Evolutionary conservation across 1,284 basidiomycete genomes (phyloP), one percentile per base, ranked within the genome.

Genomic region (Malassezia slooffiae): DNA sequence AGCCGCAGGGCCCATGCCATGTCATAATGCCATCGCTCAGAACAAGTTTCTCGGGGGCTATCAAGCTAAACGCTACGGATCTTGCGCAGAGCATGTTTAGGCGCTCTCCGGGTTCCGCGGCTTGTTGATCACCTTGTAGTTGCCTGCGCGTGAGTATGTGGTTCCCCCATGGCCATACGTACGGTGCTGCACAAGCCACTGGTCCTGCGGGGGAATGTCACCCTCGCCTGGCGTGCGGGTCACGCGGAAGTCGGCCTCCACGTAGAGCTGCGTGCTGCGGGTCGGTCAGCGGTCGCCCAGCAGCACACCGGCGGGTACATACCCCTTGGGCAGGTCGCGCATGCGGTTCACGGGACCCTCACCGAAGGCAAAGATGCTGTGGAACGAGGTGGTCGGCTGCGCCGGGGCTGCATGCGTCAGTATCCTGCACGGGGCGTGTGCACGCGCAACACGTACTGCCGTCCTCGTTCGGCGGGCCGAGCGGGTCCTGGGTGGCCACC

Each of bases 401-500:
- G 46, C 35, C 3, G 46, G 46, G 8, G 34, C 29, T 38, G 36
- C n/a, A n/a, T n/a, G n/a, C 8, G n/a, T 27, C 13, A 29, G 23
- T 20, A 12, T 7, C 24, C n/a, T n/a, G n/a, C 24, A 24, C 27
- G 2, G 28, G 11, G 20, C 13, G 11, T 10, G 6, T n/a, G 27
- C 9, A 28, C 9, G 27, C 27, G 9, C n/a, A 10, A 23, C 5
- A 34, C 40, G 28, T 38, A 50, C 51, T 35, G 7, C 54, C 58
- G 21, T 57, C 39, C 41, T 67, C 64, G 10, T 44, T 52, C 9
- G 62, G 60, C 9, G 57, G 57, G 15, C 60, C 64, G 6, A 55
- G 38, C 17, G 59, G 56, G 36, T 69, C 66, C 15, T 45, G 57
- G 9, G 64, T 67, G 9, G 66, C 66, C 15, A 69, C 49, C 10